These are phyloP conservation scores for Mollisia scopiformis DNA, from an alignment of 2,329 filamentous ascomycete species.

Conservation along the genomic window DNA sequence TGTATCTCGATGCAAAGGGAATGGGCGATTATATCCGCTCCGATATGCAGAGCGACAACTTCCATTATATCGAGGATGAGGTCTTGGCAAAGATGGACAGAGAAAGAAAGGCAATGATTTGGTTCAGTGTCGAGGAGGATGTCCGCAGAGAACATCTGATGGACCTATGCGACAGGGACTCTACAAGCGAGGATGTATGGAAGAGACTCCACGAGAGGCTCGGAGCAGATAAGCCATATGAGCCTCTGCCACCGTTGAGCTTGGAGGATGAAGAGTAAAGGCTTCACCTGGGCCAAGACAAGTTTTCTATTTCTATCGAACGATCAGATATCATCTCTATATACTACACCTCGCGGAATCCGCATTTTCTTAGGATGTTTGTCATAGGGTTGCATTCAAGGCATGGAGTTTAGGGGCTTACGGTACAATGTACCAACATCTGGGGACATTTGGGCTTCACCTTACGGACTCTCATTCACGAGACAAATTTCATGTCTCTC, in stretches of 20 bases:
- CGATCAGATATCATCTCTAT: no score
- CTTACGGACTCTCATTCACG: neutral
- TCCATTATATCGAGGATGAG: slow-evolving; percentile 13
- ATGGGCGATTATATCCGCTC: slow-evolving; percentile 10
- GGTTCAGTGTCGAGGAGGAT: slow-evolving; percentile 13
- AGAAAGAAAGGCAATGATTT: slow-evolving; percentile 19
- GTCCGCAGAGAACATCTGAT: slow-evolving; percentile 14
- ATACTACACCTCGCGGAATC: neutral
- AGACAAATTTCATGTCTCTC: neutral
- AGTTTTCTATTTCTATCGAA: no score
- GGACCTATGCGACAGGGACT: slow-evolving; percentile 14
- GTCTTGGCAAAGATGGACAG: slow-evolving; percentile 8
- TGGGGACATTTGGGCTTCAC: neutral
- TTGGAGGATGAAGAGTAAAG: slow-evolving; percentile 4
- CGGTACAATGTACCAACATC: neutral
- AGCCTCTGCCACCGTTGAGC: slow-evolving; percentile 8
- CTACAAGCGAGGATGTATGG: slow-evolving; percentile 15
- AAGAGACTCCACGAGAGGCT: slow-evolving; percentile 15
- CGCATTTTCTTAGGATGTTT: neutral
- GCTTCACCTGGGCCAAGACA: neutral
- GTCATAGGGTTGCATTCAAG: neutral
- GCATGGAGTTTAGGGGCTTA: neutral
- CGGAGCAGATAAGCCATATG: slow-evolving; percentile 9
- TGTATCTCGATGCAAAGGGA: slow-evolving; percentile 18
- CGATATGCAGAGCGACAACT: slow-evolving; percentile 8